Conservation (phyloP, 2,329 filamentous ascomycete species). For the Harringtonia aguacate region DNA sequence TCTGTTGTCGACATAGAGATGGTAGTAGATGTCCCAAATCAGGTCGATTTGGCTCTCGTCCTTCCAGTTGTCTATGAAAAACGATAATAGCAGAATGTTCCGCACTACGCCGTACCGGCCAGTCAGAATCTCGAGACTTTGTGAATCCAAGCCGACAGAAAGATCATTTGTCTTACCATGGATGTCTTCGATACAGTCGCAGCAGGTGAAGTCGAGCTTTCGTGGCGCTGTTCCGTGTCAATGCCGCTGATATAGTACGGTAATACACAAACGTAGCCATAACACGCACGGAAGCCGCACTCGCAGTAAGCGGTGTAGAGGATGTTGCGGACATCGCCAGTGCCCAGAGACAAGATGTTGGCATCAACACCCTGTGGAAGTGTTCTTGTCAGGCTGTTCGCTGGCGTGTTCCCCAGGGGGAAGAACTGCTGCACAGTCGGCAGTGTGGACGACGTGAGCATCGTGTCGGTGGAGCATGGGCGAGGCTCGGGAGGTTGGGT, state of each 20-base stretch:
- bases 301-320: constrained; percentile 41
- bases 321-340: constrained; percentile 45
- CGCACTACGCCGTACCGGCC: constrained; percentile 37
- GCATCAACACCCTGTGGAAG: constrained; percentile 39
- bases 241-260: constrained; percentile 12
- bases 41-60: constrained; percentile 11
- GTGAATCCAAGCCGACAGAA: no score
- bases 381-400: constrained; percentile 34
- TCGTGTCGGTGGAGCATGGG: no score
- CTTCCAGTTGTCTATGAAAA: constrained; percentile 32
- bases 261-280: background rate
- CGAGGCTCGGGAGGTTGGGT: no score
- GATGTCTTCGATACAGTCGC: constrained; percentile 38
- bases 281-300: constrained; percentile 22
- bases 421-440: constrained; percentile 26
- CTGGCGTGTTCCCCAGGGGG: constrained; percentile 43
- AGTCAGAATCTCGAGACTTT: no score
- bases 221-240: constrained; percentile 18
- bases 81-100: constrained; percentile 40
- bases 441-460: constrained; percentile 25
- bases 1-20: constrained; percentile 31
- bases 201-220: constrained; percentile 44
- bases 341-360: constrained; percentile 41
- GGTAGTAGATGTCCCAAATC: constrained; percentile 46
- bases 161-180: constrained; percentile 35